Base-by-base conservation (phyloP, 805 yeast genomes). In the Metschnikowia borealis region DNA sequence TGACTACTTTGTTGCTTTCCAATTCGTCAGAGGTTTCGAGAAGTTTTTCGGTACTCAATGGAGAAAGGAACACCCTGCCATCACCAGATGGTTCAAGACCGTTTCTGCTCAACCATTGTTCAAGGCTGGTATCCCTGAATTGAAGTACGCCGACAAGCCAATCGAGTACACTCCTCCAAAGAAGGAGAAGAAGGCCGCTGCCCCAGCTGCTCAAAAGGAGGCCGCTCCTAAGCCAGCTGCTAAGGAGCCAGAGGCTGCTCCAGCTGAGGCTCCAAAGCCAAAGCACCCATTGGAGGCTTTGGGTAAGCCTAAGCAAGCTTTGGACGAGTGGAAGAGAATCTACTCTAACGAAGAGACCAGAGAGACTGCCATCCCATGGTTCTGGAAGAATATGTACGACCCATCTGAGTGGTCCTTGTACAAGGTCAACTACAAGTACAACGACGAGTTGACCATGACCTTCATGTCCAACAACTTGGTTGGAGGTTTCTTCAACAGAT, bases 331-430 rank as follows among this genome's bases (percentile, higher is more conserved):
- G 95, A 94, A 94, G 84, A 87, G 97, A 79, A 75, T 76, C 60
- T 92, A 94, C 85, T 90, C 97, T 58, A 94, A 92, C 82, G 92
- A 89, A 77, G 98, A 94, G 66, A 92, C 98, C 69, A 88, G 97
- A 77, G 85, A 83, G 69, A 83, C 74, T 60, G 96, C 97, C 60
- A 79, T 92, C 62, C 98, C 98, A 70, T 94, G 92, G 91, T 94
- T 92, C 91, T 94, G 97, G 97, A 67, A 76, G 59, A 87, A 86
- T 71, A 84, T 87, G 78, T 92, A 79, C 81, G 85, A 92, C 78
- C 83, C 94, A 59, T 79, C 83, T 58, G 98, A 92, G 76, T 92
- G 91, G 89, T 91, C 98, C 50, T 72, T 92, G 64, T 92, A 89
- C 89, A 89, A 81, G 81, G 96, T 91, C 65, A 95, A 83, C 70